Conservation (phyloP, 2,329 filamentous ascomycete genomes). For the Talaromyces rugulosus region DNA sequence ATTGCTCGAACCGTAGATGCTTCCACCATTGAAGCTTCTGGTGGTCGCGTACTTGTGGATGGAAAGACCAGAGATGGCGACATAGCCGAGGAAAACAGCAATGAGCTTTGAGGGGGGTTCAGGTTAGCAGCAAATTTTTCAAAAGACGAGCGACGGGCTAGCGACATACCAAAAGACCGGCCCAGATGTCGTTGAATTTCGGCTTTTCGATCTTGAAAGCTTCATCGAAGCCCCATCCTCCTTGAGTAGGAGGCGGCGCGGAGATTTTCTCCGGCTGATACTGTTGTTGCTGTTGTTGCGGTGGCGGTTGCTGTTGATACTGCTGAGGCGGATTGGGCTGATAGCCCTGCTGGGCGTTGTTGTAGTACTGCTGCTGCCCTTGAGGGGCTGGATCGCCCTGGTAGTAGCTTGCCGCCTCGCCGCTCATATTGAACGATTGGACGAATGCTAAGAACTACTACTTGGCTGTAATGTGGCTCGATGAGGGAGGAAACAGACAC, state of each 20-base stretch:
- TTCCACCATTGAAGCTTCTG: constrained; percentile 61
- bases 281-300: constrained; percentile 13
- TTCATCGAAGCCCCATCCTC: constrained; percentile 62
- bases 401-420: constrained; percentile 35
- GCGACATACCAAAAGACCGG: constrained; percentile 64
- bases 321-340: constrained; percentile 2
- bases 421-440: constrained; percentile 26
- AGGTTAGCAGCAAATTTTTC: constrained; percentile 7
- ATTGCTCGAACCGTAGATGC: constrained; percentile 68
- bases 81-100: constrained; percentile 66
- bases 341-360: constrained; percentile 16
- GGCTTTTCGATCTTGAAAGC: constrained; percentile 76
- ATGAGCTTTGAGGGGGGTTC: constrained; percentile 52
- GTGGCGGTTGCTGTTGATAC: constrained; percentile 3
- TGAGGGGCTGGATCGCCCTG: constrained; percentile 21
- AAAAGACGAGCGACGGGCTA: background rate
- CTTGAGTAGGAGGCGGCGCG: constrained; percentile 12
- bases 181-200: constrained; percentile 92
- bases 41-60: constrained; percentile 69
- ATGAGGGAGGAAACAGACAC: background rate
- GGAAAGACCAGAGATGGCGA: constrained; percentile 69
- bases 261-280: constrained; percentile 24
- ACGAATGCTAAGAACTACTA: background rate
- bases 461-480: background rate
- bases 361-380: constrained; percentile 5